phyloP scores from a whole-genome alignment of 148 eudicot genomes.

The Euryodendron excelsum region DNA sequence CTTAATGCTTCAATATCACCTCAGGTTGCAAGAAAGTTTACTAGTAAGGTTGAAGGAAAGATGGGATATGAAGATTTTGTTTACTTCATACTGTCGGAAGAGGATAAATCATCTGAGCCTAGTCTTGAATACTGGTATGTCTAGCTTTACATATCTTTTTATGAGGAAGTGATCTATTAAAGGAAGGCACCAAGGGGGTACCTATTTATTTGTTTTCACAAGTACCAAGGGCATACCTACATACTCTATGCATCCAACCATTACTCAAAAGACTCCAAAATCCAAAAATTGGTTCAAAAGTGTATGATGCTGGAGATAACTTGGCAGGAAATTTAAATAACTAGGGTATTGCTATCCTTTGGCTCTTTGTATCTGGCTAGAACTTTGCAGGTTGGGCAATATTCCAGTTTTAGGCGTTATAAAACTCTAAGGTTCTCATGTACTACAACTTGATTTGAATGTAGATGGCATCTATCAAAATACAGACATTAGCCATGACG shows the following conservation, averaged over 20 bases:
- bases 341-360: neutral
- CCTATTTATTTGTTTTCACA: too few species aligned
- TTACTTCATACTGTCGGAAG: conserved; percentile 91
- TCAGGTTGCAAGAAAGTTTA: conserved; percentile 86
- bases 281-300: too few species aligned
- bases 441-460: neutral
- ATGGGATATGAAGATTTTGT: conserved; percentile 99
- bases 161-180: too few species aligned
- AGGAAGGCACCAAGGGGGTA: too few species aligned
- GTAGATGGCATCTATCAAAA: neutral
- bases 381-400: neutral
- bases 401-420: neutral
- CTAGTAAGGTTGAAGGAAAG: conserved; percentile 82
- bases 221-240: too few species aligned
- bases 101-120: conserved; percentile 95
- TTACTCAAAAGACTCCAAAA: too few species aligned
- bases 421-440: neutral
- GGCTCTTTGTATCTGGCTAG: neutral
- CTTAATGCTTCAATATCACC: conserved; percentile 1
- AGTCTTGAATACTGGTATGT: conserved; percentile 92
- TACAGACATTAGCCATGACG: neutral
- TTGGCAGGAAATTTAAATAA: neutral
- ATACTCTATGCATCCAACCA: too few species aligned
- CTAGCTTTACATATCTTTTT: too few species aligned
- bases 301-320: neutral